Conservation (phyloP, 768 basidiomycete species). For the Lactarius akahatsu region DNA sequence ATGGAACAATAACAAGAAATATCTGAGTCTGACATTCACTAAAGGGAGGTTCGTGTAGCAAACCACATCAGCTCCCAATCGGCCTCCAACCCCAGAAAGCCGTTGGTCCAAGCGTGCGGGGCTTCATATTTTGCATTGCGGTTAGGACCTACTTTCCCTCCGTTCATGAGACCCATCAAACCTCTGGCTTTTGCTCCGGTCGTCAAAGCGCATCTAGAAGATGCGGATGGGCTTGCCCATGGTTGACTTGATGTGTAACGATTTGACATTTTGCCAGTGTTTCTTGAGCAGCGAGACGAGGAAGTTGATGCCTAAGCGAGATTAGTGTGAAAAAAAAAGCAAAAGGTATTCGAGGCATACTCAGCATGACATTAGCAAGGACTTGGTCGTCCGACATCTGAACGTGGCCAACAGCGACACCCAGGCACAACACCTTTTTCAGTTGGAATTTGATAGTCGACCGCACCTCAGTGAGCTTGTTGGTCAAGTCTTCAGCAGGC, state of each 20-base stretch:
- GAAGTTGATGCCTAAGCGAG: constrained; percentile 89
- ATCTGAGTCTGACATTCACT: neutral
- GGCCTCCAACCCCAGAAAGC: constrained; percentile 60
- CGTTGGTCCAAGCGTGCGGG: constrained; percentile 99
- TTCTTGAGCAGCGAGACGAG: constrained; percentile 98
- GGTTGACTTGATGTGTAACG: constrained; percentile 96
- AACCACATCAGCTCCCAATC: constrained; percentile 87
- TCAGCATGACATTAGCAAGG: constrained; percentile 95
- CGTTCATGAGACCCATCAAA: constrained; percentile 30
- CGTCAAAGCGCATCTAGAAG: constrained; percentile 56
- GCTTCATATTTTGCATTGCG: constrained; percentile 92
- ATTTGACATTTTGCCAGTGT: constrained; percentile 99
- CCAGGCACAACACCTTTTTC: constrained; percentile 98
- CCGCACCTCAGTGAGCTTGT: constrained; percentile 93
- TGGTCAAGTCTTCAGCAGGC: constrained; percentile 82
- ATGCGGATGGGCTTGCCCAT: constrained; percentile 99
- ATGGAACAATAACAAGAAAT: constrained; percentile 6
- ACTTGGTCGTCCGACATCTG: constrained; percentile 98
- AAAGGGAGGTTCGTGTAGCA: constrained; percentile 27
- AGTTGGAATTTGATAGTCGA: constrained; percentile 99
- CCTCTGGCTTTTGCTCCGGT: constrained; percentile 25
- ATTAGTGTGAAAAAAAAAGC: neutral
- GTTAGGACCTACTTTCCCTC: constrained; percentile 31
- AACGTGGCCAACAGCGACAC: constrained; percentile 97
- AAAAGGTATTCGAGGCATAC: constrained; percentile 43